A percentile compares a stretch with the other conserved stretches of the same genome.
These are phyloP conservation scores for Neonectria coccinea DNA, from an alignment of 2,329 filamentous ascomycete species.

Conservation along the genomic window DNA sequence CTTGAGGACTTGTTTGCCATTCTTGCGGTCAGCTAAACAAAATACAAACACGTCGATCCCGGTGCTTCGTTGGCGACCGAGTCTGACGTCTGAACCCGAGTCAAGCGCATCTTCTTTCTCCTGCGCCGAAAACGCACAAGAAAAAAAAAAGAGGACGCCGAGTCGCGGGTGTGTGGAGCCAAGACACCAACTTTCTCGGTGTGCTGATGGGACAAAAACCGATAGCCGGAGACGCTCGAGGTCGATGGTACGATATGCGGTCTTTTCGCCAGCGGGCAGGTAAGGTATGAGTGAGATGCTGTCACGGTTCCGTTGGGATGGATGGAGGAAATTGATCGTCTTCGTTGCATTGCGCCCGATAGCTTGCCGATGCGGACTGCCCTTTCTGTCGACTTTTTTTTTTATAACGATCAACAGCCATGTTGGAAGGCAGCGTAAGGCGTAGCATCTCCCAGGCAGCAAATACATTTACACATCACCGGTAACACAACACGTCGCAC, in stretches of 20 bases:
- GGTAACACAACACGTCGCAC: background rate
- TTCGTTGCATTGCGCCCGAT: background rate
- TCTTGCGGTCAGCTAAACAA: background rate
- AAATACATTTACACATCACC: background rate
- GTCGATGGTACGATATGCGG: constrained; percentile 23
- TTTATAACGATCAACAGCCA: background rate
- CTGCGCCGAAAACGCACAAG: background rate
- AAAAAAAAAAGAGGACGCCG: background rate
- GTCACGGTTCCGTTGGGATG: background rate
- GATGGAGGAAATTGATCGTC: background rate
- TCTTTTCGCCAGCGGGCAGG: background rate
- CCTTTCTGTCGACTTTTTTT: background rate
- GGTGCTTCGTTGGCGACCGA: background rate
- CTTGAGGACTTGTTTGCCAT: background rate
- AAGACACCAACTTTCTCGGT: constrained; percentile 17
- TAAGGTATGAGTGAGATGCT: background rate
- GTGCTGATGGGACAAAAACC: constrained; percentile 4
- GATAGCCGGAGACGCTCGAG: constrained; percentile 19
- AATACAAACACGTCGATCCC: background rate
- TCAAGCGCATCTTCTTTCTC: background rate
- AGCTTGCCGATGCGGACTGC: background rate
- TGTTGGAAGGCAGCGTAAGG: background rate
- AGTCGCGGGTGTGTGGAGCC: constrained; percentile 8
- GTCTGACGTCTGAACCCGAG: background rate
- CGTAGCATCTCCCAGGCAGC: no score